Evolutionary conservation across 331 rosid species (phyloP), one percentile per base, ranked within the genome.

Genomic region (Dryas integrifolia): DNA sequence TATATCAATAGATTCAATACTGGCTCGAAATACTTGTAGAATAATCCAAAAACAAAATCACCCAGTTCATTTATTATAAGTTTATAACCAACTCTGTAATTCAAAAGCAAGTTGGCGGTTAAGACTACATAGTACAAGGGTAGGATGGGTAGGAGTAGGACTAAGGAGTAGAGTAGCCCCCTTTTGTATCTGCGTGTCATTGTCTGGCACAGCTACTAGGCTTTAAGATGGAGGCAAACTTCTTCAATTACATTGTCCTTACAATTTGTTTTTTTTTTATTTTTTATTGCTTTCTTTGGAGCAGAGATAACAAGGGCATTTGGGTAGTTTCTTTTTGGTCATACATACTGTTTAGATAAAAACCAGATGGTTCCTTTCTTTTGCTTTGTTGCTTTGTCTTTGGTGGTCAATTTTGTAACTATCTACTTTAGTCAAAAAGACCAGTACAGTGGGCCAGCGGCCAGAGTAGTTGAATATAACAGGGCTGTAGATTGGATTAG

Each of bases 371-470:
- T 58, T 71, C 57, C 58, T 67, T 56, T 43, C 16, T 77, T 81
- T 73, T 72, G 79, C 79, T 77, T 81, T 76, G 5, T 45, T 74
- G 66, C 72, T 75, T 81, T 78, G 38, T 43, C 59, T 61, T 64
- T 63, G 79, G 75, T 60, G 43, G 72, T 48, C 72, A 49, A 21
- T 72, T 73, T 39, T 69, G 39, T 16, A 4, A 68, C 79, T 26
- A 72, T 68, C 41, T 24, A 51, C 69, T 44, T 62, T 49, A 44
- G 82, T 68, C 66, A 78, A 56, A 72, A 68, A 49, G 76, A 38
- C 13, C 9, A 45, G 24, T 16, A 63, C 72, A 65, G 72, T 44
- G 77, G 74, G 43, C 26, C 72, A 59, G 30, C 30, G 30, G 30
- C 66, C 43, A 62, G 62, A 18, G 6, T 47, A 14, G 72, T 66